Conservation (phyloP, 1,139 yeast genomes). For the Kodamaea sp. region DNA sequence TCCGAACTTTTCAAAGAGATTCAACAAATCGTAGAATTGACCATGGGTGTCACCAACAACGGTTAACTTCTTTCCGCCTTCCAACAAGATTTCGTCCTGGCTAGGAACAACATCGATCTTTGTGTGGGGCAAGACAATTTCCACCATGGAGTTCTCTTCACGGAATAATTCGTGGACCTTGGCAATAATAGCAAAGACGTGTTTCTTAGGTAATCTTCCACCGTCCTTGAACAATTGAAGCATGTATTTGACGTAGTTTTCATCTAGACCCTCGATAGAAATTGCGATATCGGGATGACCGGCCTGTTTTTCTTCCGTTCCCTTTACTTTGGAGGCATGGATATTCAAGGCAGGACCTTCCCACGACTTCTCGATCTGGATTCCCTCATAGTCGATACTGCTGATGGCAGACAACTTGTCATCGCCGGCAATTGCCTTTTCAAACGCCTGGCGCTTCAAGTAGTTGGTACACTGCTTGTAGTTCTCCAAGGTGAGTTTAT, state of each 20-base stretch:
- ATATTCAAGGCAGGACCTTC: slow-evolving; percentile 63
- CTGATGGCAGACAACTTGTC: slow-evolving; percentile 38
- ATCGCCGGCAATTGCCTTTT: slow-evolving; percentile 80
- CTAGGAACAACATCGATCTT: slow-evolving; percentile 22
- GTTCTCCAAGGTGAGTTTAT: slow-evolving; percentile 65
- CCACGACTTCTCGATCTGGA: slow-evolving; percentile 59
- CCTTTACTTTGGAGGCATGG: slow-evolving; percentile 17
- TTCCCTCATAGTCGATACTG: slow-evolving; percentile 49
- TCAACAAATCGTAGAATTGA: slow-evolving; percentile 85
- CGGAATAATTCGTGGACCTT: slow-evolving; percentile 67
- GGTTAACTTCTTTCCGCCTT: slow-evolving; percentile 52
- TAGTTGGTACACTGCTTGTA: slow-evolving; percentile 65
- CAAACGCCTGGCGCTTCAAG: slow-evolving; percentile 77
- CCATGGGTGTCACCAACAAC: slow-evolving; percentile 99
- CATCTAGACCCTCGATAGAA: slow-evolving; percentile 36
- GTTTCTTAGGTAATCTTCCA: slow-evolving; percentile 72
- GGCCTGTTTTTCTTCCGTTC: slow-evolving; percentile 6
- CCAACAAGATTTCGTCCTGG: slow-evolving; percentile 25
- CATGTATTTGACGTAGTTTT: slow-evolving; percentile 62
- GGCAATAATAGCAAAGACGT: slow-evolving; percentile 79
- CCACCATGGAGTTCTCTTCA: slow-evolving; percentile 75
- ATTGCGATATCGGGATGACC: slow-evolving; percentile 23
- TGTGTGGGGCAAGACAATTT: slow-evolving; percentile 51
- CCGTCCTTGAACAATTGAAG: slow-evolving; percentile 72
- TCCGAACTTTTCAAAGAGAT: slow-evolving; percentile 76